Base-by-base conservation (phyloP, 257 asterid genomes). In the Solanum acaule region DNA sequence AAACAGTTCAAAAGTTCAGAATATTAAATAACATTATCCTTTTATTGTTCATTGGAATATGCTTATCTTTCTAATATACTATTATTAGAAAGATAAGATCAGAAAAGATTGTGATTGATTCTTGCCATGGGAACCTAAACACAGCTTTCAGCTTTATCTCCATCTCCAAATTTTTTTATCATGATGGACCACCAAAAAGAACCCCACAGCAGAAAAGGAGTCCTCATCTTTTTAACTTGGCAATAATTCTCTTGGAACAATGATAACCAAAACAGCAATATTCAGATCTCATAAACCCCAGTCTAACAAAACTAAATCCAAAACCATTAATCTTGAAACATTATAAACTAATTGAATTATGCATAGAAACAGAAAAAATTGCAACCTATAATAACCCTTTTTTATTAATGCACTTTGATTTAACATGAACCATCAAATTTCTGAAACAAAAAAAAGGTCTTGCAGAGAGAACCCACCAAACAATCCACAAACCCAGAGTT, bases 381-480 rank as follows among this genome's bases (percentile, higher is more conserved):
- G 44, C 22, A 84, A 84, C 67, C 27, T 9, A 65, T 16, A 4
- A 86, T 49, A 25, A 25, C 37, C 56, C 44, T 23, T 82, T 56
- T 86, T 89, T 87, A 91, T 89, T 89, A 35, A 49, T 81, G 84
- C 85, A 63, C 89, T 59, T 86, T 75, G 82, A 87, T 85, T 87
- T 89, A 70, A 88, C 90, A 63, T 73, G 83, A 63, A 75, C 49
- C 83, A 49, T n/a, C 78, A 89, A 87, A 42, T 29, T 70, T 81
- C 29, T 81, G 67, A 81, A 81, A 46, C 85, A 44, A 79, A 56
- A 27, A 46, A 4, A 77, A 16, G 25, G 33, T 25, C 72, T 77
- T 25, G 15, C 61, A n/a, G 84, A 87, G 65, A 56, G 86, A 82
- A 81, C 63, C 87, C 85, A 16, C 49, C 40, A 61, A 72, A 29